These are phyloP conservation scores for Myxozyma vanderwaltii DNA, from an alignment of 805 yeast genomes.

Conservation along the genomic window DNA sequence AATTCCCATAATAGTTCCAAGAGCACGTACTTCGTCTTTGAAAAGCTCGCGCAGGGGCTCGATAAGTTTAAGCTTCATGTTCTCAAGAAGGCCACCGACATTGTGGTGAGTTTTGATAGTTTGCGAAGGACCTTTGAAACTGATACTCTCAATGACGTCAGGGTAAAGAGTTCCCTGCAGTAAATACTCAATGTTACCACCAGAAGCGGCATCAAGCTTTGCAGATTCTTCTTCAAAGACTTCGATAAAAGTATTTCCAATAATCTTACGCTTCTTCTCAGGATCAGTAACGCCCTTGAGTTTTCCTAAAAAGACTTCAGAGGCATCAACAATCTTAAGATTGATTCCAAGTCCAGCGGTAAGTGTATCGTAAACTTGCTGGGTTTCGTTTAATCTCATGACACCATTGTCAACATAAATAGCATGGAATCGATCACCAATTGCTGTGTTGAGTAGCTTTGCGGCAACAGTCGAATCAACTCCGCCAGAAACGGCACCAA, in stretches of 20 bases:
- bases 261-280: constrained; percentile 97
- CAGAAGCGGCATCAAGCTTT: constrained; percentile 83
- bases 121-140: constrained; percentile 99
- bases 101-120: constrained; percentile 99
- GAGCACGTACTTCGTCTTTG: constrained; percentile 97
- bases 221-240: constrained; percentile 97
- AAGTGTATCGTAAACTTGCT: constrained; percentile 81
- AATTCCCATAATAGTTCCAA: constrained; percentile 92
- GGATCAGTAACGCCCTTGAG: constrained; percentile 96
- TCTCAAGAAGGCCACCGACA: constrained; percentile 96
- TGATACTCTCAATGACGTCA: constrained; percentile 96
- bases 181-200: constrained; percentile 86
- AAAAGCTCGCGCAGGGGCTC: constrained; percentile 98
- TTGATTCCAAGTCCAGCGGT: constrained; percentile 93
- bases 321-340: constrained; percentile 90
- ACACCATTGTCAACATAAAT: constrained; percentile 97
- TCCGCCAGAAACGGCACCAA: constrained; percentile 99
- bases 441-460: constrained; percentile 95
- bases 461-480: constrained; percentile 99
- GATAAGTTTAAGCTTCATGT: constrained; percentile 96
- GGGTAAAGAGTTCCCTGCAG: constrained; percentile 98
- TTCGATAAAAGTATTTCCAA: constrained; percentile 96
- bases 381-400: constrained; percentile 92
- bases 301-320: constrained; percentile 82
- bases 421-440: constrained; percentile 98